Evolutionary conservation across 768 basidiomycete genomes (phyloP).

Genomic region (Boletus barrowsii): DNA sequence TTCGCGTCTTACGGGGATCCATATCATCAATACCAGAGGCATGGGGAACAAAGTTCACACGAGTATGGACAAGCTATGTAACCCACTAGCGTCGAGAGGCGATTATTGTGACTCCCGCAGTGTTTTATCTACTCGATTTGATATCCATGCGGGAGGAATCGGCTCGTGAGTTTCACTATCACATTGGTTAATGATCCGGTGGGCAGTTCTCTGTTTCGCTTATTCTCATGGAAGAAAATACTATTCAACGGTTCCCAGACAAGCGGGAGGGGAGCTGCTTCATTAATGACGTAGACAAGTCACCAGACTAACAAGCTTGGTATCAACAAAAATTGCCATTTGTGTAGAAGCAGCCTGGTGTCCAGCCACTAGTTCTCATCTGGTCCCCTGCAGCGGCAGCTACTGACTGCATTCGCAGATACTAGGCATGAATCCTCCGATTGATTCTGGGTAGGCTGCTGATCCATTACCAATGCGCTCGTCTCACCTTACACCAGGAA

Average conservation of each 20-base stretch:
- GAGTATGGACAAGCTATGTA: constrained; percentile 36
- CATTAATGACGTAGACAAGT: background rate
- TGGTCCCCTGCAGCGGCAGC: no score
- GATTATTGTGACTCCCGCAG: constrained; percentile 11
- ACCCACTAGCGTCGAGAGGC: constrained; percentile 11
- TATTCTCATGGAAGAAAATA: background rate
- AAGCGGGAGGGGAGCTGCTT: background rate
- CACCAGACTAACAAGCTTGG: background rate
- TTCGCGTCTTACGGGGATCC: constrained; percentile 27
- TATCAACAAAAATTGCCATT: background rate
- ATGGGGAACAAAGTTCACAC: constrained; percentile 25
- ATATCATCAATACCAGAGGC: constrained; percentile 30
- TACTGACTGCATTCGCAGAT: no score
- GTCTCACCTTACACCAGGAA: no score
- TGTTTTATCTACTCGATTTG: constrained; percentile 31
- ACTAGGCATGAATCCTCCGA: no score
- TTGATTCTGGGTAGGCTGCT: no score
- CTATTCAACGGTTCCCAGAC: background rate
- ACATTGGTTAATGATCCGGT: background rate
- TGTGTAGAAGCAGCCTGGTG: no score
- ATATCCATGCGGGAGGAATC: constrained; percentile 3
- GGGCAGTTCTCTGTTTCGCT: background rate
- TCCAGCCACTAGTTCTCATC: no score
- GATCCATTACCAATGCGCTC: no score
- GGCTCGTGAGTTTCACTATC: background rate